Conservation (phyloP, 2,329 filamentous ascomycete species). For the Atkinsonella texensis region DNA sequence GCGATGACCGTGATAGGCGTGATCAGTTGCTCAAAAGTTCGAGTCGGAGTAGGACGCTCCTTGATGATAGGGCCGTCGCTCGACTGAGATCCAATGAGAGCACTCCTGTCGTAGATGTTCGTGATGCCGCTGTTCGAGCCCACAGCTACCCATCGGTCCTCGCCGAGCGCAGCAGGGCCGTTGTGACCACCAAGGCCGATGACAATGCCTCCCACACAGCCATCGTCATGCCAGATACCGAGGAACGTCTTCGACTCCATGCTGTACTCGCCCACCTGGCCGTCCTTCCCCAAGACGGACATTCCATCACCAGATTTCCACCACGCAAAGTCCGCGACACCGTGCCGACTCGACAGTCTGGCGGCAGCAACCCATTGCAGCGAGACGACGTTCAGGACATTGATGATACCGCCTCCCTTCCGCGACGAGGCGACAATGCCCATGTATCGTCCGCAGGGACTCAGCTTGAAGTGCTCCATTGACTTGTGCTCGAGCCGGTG, state of each 20-base stretch:
- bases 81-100: conserved; percentile 36
- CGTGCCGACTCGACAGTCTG: conserved; percentile 67
- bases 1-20: conserved; percentile 69
- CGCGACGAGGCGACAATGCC: conserved; percentile 66
- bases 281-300: conserved; percentile 71
- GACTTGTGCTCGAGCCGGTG: conserved; percentile 71
- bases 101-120: conserved; percentile 80
- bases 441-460: conserved; percentile 77
- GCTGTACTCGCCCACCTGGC: conserved; percentile 84
- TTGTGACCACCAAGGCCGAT: conserved; percentile 63
- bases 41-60: conserved; percentile 56
- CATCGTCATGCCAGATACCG: conserved; percentile 81
- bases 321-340: conserved; percentile 87
- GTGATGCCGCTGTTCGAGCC: conserved; percentile 80
- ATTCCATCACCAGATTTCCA: conserved; percentile 77
- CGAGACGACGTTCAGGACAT: conserved; percentile 66
- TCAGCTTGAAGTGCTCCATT: conserved; percentile 85
- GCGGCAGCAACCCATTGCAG: conserved; percentile 82
- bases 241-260: conserved; percentile 56
- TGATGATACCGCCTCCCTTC: conserved; percentile 82
- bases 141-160: conserved; percentile 79
- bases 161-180: conserved; percentile 52
- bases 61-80: conserved; percentile 41
- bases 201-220: conserved; percentile 73
- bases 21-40: conserved; percentile 72